A percentile compares a stretch with the other conserved stretches of the same genome.
Conservation (phyloP, 345 rosid species). For the Eutrema heterophyllum region DNA sequence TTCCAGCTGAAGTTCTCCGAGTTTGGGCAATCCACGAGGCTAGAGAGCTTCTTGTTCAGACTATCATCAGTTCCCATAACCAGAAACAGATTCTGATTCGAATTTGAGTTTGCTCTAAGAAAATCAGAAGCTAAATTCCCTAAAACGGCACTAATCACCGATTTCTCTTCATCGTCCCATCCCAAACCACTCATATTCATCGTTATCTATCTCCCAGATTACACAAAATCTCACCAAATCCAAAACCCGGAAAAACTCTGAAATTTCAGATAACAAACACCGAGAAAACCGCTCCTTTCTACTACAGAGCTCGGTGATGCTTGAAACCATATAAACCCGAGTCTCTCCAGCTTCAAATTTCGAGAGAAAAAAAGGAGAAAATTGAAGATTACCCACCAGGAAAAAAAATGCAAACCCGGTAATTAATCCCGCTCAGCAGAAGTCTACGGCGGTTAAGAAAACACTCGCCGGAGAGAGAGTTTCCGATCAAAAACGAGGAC, state of each 20-base stretch:
- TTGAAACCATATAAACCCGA: slow-evolving; percentile 21
- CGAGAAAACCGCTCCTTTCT: slow-evolving; percentile 6
- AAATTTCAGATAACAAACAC: neutral
- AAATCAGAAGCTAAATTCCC: slow-evolving; percentile 76
- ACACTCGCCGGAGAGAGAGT: slow-evolving; percentile 3
- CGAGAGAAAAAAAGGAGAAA: neutral
- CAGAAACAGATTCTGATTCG: slow-evolving; percentile 57
- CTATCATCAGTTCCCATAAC: slow-evolving; percentile 61
- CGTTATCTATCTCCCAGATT: slow-evolving; percentile 48
- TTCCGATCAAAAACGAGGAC: neutral
- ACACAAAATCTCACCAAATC: neutral
- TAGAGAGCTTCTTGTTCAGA: slow-evolving; percentile 81
- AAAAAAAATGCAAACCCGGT: neutral
- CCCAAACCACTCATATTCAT: slow-evolving; percentile 47
- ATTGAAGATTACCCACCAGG: neutral
- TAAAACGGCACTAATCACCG: slow-evolving; percentile 61
- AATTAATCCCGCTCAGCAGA: neutral
- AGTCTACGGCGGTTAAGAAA: neutral
- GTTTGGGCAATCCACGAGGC: slow-evolving; percentile 79
- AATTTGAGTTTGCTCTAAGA: slow-evolving; percentile 58
- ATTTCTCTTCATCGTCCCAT: slow-evolving; percentile 82
- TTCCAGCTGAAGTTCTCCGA: slow-evolving; percentile 88
- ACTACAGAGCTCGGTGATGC: slow-evolving; percentile 6
- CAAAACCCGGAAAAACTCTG: neutral
- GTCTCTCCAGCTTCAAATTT: slow-evolving; percentile 9